These are phyloP conservation scores for Amauroascus verrucosus DNA, from an alignment of 2,329 filamentous ascomycete species.

Conservation along the genomic window DNA sequence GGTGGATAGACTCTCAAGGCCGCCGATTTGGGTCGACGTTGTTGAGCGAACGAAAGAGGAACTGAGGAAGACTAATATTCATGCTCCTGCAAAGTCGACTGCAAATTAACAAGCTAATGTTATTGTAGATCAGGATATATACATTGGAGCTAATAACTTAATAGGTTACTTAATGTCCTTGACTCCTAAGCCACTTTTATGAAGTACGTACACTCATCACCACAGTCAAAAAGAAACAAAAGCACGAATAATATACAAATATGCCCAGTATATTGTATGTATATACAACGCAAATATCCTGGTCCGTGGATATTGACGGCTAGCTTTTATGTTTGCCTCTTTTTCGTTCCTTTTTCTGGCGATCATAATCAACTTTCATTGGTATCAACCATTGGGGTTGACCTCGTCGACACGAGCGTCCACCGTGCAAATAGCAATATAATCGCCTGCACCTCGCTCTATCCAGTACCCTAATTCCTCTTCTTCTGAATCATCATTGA, in stretches of 20 bases:
- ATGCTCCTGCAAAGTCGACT: neutral
- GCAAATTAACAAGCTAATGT: neutral
- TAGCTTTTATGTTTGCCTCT: too few species aligned
- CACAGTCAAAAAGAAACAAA: too few species aligned
- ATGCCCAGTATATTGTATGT: too few species aligned
- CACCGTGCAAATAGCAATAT: conserved; percentile 1
- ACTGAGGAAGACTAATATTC: conserved; percentile 4
- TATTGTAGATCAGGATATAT: neutral
- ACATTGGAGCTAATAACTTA: neutral
- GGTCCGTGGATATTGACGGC: too few species aligned
- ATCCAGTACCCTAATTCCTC: conserved; percentile 1
- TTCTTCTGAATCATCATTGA: neutral
- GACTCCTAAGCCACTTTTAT: too few species aligned
- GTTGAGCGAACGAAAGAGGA: conserved; percentile 28
- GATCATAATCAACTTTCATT: too few species aligned
- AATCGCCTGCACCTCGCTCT: neutral
- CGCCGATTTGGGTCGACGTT: conserved; percentile 41
- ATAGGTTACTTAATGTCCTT: neutral
- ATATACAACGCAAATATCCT: too few species aligned
- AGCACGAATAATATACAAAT: too few species aligned
- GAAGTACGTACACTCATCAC: too few species aligned
- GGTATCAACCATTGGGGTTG: neutral
- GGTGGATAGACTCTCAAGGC: conserved; percentile 24
- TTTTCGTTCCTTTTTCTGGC: too few species aligned
- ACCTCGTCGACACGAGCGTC: neutral